phyloP scores from a whole-genome alignment of 768 basidiomycete genomes.

The Rhodosporidiobolus sp. region DNA sequence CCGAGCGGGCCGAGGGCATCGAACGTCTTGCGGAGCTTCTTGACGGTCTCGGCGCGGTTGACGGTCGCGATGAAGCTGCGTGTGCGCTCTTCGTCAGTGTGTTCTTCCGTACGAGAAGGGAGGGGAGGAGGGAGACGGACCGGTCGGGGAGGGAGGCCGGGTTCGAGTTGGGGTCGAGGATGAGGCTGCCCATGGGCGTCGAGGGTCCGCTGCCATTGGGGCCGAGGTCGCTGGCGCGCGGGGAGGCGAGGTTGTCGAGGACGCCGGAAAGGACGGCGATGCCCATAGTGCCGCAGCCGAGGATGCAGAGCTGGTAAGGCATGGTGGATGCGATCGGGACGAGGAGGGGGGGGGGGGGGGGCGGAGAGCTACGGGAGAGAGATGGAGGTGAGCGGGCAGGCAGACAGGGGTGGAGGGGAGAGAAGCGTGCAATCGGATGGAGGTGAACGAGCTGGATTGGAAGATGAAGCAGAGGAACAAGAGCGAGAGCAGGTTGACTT shows the following conservation, averaged over 20 bases:
- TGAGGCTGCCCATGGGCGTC: slow-evolving; percentile 36
- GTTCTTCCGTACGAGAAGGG: neutral
- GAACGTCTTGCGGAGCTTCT: slow-evolving; percentile 65
- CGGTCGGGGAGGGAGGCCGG: slow-evolving; percentile 44
- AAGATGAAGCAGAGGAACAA: neutral
- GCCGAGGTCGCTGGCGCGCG: slow-evolving; percentile 55
- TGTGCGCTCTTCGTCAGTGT: slow-evolving; percentile 46
- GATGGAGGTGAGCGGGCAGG: neutral
- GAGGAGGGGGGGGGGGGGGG: neutral
- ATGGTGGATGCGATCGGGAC: slow-evolving; percentile 9
- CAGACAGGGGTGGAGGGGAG: neutral
- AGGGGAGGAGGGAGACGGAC: neutral
- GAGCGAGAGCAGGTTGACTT: neutral
- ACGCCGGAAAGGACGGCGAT: slow-evolving; percentile 91
- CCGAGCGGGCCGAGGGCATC: slow-evolving; percentile 58
- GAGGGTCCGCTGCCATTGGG: slow-evolving; percentile 31
- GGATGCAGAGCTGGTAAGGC: slow-evolving; percentile 47
- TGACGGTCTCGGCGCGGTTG: slow-evolving; percentile 68
- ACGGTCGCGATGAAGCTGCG: slow-evolving; percentile 83
- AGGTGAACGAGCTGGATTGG: neutral
- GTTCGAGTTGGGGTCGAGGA: slow-evolving; percentile 56
- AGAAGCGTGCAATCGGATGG: no score
- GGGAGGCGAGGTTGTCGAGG: slow-evolving; percentile 70
- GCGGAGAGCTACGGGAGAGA: neutral
- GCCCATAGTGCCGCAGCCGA: slow-evolving; percentile 98